phyloP scores from a whole-genome alignment of 768 basidiomycete species.

The Lactarius hengduanensis region DNA sequence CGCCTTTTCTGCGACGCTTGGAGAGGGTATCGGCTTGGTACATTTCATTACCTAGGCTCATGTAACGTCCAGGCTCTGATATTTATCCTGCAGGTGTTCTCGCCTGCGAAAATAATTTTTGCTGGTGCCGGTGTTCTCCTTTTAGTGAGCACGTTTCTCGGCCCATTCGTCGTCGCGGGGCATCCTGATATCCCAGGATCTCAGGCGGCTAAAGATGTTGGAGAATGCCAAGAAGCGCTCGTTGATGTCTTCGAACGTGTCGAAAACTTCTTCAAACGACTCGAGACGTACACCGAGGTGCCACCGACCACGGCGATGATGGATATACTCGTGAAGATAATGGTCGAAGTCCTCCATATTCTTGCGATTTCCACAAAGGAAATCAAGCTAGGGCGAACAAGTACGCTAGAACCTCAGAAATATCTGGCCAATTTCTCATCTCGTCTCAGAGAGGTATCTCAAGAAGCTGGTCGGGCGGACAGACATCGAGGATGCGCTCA shows the following conservation, averaged over 20 bases:
- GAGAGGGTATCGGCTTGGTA: neutral
- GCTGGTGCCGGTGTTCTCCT: slow-evolving; percentile 6
- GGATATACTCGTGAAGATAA: slow-evolving; percentile 2
- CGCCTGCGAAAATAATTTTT: neutral
- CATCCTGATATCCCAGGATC: neutral
- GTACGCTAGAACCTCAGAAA: neutral
- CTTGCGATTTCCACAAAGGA: slow-evolving; percentile 1
- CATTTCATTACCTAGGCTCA: neutral
- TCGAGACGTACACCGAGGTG: neutral
- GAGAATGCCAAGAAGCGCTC: neutral
- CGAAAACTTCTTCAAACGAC: neutral
- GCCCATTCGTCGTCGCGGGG: too few relatives aligned
- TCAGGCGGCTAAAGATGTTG: neutral
- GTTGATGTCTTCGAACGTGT: neutral
- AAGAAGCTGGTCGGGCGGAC: slow-evolving; percentile 1
- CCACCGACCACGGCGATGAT: neutral
- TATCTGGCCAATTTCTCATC: too few relatives aligned
- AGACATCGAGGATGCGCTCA: neutral
- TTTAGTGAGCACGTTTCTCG: neutral
- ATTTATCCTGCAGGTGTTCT: neutral
- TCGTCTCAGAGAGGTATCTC: neutral
- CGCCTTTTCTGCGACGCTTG: neutral
- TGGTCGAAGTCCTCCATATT: slow-evolving; percentile 7
- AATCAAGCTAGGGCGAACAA: neutral
- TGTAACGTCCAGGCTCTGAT: neutral